phyloP scores from a whole-genome alignment of 805 yeast genomes.

The Cyberlindnera xishuangbannaensis region DNA sequence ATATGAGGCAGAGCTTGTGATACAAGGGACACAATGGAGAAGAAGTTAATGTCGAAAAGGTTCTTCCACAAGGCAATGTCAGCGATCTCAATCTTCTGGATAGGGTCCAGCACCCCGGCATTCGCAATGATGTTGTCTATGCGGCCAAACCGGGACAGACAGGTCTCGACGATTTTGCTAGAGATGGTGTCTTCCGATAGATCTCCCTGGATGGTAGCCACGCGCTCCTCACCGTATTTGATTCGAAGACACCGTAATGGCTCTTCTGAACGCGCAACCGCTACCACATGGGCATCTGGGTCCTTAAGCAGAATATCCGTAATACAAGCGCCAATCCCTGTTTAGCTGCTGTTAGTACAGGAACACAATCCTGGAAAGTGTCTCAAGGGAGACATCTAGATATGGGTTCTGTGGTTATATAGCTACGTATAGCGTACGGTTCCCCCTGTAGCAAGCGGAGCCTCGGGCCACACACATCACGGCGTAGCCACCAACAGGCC shows the following conservation, averaged over 20 bases:
- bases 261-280: slow-evolving; percentile 63
- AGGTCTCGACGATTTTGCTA: slow-evolving; percentile 35
- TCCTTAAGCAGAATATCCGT: slow-evolving; percentile 43
- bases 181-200: slow-evolving; percentile 39
- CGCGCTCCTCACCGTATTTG: slow-evolving; percentile 42
- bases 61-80: slow-evolving; percentile 52
- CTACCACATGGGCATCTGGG: slow-evolving; percentile 44
- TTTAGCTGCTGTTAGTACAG: neutral
- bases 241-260: slow-evolving; percentile 38
- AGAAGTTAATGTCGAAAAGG: slow-evolving; percentile 71
- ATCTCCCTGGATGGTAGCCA: slow-evolving; percentile 55
- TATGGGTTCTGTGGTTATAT: too few relatives aligned
- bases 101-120: slow-evolving; percentile 84
- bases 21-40: slow-evolving; percentile 63
- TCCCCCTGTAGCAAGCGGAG: too few relatives aligned
- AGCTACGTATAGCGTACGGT: too few relatives aligned
- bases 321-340: slow-evolving; percentile 78
- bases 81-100: slow-evolving; percentile 47
- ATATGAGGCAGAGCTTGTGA: slow-evolving; percentile 51
- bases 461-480: too few relatives aligned
- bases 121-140: slow-evolving; percentile 66
- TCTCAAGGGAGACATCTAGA: too few relatives aligned
- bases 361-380: too few relatives aligned
- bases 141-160: slow-evolving; percentile 46
- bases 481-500: too few relatives aligned